These are phyloP conservation scores for Amauroascus niger DNA, from an alignment of 2,329 filamentous ascomycete species.

Conservation along the genomic window DNA sequence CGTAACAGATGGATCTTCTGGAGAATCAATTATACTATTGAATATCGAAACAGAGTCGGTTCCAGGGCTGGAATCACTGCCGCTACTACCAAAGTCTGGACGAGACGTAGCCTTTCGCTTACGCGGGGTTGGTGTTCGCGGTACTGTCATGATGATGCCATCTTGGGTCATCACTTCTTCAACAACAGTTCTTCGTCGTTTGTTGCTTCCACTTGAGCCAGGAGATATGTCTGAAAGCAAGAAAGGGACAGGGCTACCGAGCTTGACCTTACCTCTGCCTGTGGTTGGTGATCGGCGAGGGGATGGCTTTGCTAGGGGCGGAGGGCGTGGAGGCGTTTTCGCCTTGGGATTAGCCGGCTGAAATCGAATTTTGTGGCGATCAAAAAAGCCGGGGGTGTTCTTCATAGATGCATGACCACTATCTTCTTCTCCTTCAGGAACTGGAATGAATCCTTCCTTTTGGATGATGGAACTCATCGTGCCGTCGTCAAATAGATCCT, in stretches of 20 bases:
- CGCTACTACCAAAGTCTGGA: neutral
- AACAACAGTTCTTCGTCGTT: conserved; percentile 14
- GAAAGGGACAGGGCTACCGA: neutral
- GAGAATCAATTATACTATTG: neutral
- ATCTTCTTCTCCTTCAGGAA: conserved; percentile 26
- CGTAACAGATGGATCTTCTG: neutral
- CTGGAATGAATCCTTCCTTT: conserved; percentile 43
- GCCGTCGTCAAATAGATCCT: conserved; percentile 49
- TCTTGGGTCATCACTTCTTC: neutral
- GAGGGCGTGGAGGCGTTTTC: neutral
- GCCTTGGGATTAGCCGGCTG: conserved; percentile 17
- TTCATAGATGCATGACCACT: conserved; percentile 24
- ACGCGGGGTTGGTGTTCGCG: neutral
- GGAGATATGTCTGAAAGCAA: conserved; percentile 14
- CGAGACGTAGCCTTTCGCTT: neutral
- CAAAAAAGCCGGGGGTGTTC: conserved; percentile 30
- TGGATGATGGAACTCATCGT: conserved; percentile 52
- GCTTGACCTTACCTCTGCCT: neutral
- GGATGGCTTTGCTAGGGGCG: neutral
- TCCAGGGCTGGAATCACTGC: neutral
- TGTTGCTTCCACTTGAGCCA: conserved; percentile 12
- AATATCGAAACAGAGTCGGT: no score
- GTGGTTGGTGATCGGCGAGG: neutral
- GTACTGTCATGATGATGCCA: conserved; percentile 4
- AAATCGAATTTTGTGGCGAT: conserved; percentile 31